Conservation (phyloP, 306 rosid genomes). For the Inga leiocalycina region DNA sequence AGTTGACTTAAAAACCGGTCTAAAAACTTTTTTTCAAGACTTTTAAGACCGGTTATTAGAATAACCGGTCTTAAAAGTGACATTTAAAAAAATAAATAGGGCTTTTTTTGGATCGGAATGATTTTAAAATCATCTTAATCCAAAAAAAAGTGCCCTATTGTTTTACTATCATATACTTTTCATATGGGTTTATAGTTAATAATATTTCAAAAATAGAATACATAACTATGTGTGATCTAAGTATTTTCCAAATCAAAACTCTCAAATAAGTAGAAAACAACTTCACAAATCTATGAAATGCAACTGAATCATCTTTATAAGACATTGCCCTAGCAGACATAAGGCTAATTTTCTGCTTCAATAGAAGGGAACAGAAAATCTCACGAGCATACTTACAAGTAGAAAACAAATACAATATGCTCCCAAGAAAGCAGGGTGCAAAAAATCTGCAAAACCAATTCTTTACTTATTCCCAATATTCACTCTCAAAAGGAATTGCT, state of each 20-base stretch:
- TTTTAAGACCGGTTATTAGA: too few species aligned
- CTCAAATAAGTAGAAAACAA: background rate
- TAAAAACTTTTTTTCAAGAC: too few species aligned
- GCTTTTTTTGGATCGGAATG: too few species aligned
- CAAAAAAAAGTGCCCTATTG: too few species aligned
- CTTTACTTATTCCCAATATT: background rate
- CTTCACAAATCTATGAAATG: background rate
- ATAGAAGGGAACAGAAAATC: background rate
- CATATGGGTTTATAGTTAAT: too few species aligned
- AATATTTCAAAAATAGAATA: too few species aligned
- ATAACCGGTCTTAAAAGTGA: too few species aligned
- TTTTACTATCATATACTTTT: too few species aligned
- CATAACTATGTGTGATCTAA: too few species aligned
- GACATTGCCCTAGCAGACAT: background rate
- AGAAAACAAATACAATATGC: background rate
- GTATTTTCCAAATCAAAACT: background rate
- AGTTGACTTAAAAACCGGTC: too few species aligned
- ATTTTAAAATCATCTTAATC: too few species aligned
- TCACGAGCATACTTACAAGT: background rate
- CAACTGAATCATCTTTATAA: background rate
- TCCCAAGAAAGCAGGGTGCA: background rate
- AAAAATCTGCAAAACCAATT: background rate
- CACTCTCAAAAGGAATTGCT: background rate
- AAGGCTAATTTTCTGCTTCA: background rate
- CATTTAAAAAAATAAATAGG: too few species aligned